Evolutionary conservation across 2,329 filamentous ascomycete species (phyloP).

Genomic region (Akanthomyces uredinophilus): DNA sequence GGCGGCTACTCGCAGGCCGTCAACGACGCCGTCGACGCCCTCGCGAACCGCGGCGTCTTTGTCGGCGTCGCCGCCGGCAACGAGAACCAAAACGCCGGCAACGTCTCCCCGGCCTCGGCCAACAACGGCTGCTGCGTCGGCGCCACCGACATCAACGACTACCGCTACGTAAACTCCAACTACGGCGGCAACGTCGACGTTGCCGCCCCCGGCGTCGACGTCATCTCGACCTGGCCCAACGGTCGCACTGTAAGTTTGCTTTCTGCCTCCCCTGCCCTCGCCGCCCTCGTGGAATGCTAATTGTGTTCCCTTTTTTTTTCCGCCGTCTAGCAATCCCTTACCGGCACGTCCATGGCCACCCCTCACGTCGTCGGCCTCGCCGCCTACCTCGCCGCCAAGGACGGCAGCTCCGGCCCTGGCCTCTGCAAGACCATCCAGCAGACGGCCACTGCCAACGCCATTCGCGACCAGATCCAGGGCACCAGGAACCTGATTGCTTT

Average conservation of each 20-base stretch:
- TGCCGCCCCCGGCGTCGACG: conserved; percentile 44
- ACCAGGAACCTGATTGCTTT: conserved; percentile 14
- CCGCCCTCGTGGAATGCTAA: too few relatives aligned
- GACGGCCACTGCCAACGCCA: background rate
- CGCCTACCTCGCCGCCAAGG: conserved; percentile 16
- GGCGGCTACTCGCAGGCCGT: conserved; percentile 65
- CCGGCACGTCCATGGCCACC: conserved; percentile 21
- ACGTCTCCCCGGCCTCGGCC: conserved; percentile 44
- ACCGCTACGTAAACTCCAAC: conserved; percentile 43
- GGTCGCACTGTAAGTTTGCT: conserved; percentile 24
- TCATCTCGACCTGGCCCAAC: conserved; percentile 39
- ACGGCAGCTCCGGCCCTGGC: conserved; percentile 1
- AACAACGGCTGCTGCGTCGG: conserved; percentile 45
- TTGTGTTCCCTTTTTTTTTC: background rate
- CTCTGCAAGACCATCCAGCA: conserved; percentile 4
- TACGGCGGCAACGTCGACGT: conserved; percentile 43
- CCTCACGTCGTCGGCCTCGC: conserved; percentile 20
- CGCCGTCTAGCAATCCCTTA: conserved; percentile 13
- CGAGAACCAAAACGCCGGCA: conserved; percentile 38
- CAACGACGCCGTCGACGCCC: conserved; percentile 75
- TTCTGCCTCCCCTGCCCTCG: too few relatives aligned
- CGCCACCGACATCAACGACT: conserved; percentile 40
- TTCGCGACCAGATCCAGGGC: background rate
- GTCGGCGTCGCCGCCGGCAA: conserved; percentile 50
- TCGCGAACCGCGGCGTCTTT: conserved; percentile 56